Percentiles rank a stretch among this genome's conserved stretches.
Evolutionary conservation across 2,329 filamentous ascomycete species (phyloP).

Genomic region (Clonostachys rhizophaga): DNA sequence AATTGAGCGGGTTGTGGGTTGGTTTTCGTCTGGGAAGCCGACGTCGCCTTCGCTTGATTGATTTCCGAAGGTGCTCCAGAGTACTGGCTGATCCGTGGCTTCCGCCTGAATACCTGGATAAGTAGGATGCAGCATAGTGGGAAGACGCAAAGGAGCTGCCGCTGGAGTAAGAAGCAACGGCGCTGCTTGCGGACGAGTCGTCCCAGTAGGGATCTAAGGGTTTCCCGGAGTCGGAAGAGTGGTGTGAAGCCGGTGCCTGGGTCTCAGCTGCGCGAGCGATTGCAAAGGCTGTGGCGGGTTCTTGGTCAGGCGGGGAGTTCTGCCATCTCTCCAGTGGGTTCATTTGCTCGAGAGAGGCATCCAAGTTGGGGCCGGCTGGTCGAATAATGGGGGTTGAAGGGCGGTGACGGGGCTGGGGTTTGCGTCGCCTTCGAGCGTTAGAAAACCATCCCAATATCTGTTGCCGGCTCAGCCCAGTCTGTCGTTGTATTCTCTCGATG

Average conservation of each 20-base stretch:
- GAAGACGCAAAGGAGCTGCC: constrained; percentile 2
- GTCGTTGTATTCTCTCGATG: constrained; percentile 64
- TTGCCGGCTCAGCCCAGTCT: constrained; percentile 68
- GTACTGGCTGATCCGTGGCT: no score
- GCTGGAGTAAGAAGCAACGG: constrained; percentile 8
- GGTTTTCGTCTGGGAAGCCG: no score
- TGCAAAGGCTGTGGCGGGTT: constrained; percentile 13
- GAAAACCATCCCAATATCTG: constrained; percentile 86
- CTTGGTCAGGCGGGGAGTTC: constrained; percentile 14
- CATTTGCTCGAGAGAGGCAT: constrained; percentile 1
- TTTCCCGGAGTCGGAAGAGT: no score
- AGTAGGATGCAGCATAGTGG: no score
- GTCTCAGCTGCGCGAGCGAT: constrained; percentile 13
- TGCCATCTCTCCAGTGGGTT: constrained; percentile 16
- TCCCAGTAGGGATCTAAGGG: not conserved
- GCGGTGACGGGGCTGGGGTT: constrained; percentile 43
- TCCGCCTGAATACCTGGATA: no score
- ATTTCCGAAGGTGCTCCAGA: no score
- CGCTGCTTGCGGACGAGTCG: constrained; percentile 11
- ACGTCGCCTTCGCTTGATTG: no score
- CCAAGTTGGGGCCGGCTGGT: constrained; percentile 18
- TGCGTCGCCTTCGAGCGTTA: constrained; percentile 65
- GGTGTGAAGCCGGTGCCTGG: not conserved
- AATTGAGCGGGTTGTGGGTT: no score
- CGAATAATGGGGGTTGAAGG: constrained; percentile 39